Evolutionary conservation across 169 alveolate genomes (phyloP).

Genomic region (Theileria equi): DNA sequence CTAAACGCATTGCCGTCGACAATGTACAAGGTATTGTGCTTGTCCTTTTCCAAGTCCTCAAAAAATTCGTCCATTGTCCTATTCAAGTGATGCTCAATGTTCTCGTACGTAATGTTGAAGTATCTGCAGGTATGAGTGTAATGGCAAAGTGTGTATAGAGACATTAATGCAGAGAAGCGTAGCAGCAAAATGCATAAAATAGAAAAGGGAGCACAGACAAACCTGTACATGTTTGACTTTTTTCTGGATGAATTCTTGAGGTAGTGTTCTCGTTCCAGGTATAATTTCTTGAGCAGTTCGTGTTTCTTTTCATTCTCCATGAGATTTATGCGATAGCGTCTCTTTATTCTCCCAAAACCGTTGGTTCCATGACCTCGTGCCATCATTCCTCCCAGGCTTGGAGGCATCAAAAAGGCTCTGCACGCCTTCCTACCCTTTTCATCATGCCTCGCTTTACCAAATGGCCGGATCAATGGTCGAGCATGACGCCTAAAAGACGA

Average conservation of each 20-base stretch:
- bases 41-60: conserved; percentile 17
- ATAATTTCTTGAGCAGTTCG: conserved; percentile 29
- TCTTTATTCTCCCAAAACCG: no score
- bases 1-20: conserved; percentile 58
- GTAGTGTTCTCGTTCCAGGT: conserved; percentile 28
- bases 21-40: conserved; percentile 8
- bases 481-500: no score
- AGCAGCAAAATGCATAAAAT: no score
- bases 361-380: no score
- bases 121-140: no score
- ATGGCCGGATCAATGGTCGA: no score
- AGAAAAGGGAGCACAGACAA: no score
- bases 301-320: conserved; percentile 20
- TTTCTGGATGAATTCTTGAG: conserved; percentile 17
- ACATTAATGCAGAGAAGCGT: no score
- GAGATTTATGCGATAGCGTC: background rate
- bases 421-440: no score
- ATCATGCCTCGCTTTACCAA: no score
- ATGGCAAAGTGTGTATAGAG: background rate
- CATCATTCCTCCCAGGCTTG: no score
- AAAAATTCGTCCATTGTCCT: conserved; percentile 53
- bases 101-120: conserved; percentile 42
- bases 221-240: conserved; percentile 37
- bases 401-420: no score
- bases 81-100: conserved; percentile 42